These are phyloP conservation scores for Lachnellula arida DNA, from an alignment of 2,329 filamentous ascomycete species.

Conservation along the genomic window DNA sequence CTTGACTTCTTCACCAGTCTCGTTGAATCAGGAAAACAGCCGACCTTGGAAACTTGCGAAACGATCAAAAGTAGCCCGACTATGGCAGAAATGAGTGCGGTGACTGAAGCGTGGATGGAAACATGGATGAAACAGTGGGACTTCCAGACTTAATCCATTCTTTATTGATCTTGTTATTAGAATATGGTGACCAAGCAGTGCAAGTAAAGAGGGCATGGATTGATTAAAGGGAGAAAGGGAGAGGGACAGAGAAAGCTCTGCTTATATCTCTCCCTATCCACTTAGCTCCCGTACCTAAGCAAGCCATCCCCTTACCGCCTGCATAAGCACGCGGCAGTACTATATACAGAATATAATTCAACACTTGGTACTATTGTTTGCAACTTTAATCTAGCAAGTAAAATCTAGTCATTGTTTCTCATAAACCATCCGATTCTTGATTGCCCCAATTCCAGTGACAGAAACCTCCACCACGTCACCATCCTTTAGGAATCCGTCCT, in stretches of 20 bases:
- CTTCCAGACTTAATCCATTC: not conserved
- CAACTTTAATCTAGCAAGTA: no score
- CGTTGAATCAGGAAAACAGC: constrained; percentile 11
- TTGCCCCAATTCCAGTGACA: constrained; percentile 1
- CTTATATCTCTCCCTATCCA: no score
- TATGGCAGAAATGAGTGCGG: constrained; percentile 24
- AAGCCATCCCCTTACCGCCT: no score
- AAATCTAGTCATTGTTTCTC: not conserved
- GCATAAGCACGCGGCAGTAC: no score
- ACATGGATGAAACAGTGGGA: constrained; percentile 36
- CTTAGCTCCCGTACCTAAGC: no score
- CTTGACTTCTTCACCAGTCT: constrained; percentile 30
- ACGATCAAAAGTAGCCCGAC: constrained; percentile 20
- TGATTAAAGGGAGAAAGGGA: no score
- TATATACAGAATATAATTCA: no score
- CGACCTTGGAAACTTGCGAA: constrained; percentile 2
- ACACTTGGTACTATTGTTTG: no score
- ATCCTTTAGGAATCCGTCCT: constrained; percentile 2
- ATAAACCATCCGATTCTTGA: constrained; percentile 5
- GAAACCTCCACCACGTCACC: constrained; percentile 9
- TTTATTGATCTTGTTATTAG: no score
- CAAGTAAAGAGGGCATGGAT: no score
- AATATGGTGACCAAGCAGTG: no score
- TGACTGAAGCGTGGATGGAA: constrained; percentile 32
- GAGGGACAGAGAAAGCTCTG: no score